These are phyloP conservation scores for Ailanthus altissimus DNA, from an alignment of 345 rosid species.

Conservation along the genomic window DNA sequence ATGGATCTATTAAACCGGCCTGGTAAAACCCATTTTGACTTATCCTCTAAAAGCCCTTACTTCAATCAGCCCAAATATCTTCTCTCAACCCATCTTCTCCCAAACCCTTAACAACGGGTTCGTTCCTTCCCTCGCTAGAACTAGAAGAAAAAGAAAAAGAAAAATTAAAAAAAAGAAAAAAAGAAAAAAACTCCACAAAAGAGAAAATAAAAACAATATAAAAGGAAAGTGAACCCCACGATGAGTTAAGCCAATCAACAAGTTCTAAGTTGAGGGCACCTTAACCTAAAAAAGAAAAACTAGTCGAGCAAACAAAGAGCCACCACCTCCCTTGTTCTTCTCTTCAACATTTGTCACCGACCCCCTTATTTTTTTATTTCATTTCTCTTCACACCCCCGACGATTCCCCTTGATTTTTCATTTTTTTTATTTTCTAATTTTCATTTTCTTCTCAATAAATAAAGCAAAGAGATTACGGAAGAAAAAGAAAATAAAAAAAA, in stretches of 20 bases:
- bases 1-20: neutral
- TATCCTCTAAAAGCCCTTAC: neutral
- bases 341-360: conserved; percentile 10
- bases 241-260: neutral
- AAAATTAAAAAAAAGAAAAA: too few relatives aligned
- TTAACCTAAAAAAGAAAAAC: neutral
- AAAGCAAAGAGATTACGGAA: neutral
- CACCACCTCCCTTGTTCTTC: neutral
- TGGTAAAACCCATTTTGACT: neutral
- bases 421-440: neutral
- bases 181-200: too few relatives aligned
- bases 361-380: neutral
- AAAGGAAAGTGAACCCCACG: neutral
- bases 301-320: neutral
- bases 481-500: too few relatives aligned
- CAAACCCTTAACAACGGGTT: too few relatives aligned
- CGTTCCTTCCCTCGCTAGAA: too few relatives aligned
- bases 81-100: neutral
- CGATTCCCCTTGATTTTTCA: too few relatives aligned
- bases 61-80: too few relatives aligned
- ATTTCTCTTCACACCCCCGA: neutral
- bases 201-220: neutral
- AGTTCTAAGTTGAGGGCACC: neutral
- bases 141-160: too few relatives aligned
- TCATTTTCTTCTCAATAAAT: neutral